Evolutionary conservation across 257 asterid genomes (phyloP), one percentile per base, ranked within the genome.

Genomic region (Gardenia jasminoides): DNA sequence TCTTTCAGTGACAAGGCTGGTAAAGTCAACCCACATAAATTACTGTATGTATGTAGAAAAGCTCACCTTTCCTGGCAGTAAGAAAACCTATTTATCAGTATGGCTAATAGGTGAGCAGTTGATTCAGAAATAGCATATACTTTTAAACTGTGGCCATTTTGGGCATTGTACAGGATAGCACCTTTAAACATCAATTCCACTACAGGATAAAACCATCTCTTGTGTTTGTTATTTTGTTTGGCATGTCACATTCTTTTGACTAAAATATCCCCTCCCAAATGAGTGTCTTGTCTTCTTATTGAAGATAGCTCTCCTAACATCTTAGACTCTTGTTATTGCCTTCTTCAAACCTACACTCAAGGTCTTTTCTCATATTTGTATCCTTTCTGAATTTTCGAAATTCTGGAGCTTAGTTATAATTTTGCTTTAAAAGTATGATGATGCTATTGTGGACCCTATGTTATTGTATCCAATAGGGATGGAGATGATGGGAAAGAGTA

Each of bases 401-500:
- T 12, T 73, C 20, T 15, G 6, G 11, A 61, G 30, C 33, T 44
- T 10, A 24, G 11, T 36, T 61, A 28, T 73, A 47, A 39, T 70
- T 79, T 75, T 30, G n/a, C 22, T 62, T 16, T 30, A 79, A 52
- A 24, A 31, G 58, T 54, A 46, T 31, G 76, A 71, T 67, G 64
- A 56, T 24, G 59, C n/a, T 59, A 50, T 56, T 28, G 0, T 26
- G 62, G 70, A 30, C 26, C 52, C 80, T 33, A 50, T 75, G 10
- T 66, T 72, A 74, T 76, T 76, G 73, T 77, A 39, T 13, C 43
- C 48, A 78, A 76, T 84, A 93, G 97, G 93, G 96, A 87, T 62
- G 82, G 82, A 13, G 97, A 86, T 69, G 90, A 84, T 61, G 97
- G 83, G 58, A 96, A 90, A 80, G 97, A 96, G 86, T 96, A 92